Evolutionary conservation across 805 yeast species (phyloP).

Genomic region (Wilhelminamyces savonicus): DNA sequence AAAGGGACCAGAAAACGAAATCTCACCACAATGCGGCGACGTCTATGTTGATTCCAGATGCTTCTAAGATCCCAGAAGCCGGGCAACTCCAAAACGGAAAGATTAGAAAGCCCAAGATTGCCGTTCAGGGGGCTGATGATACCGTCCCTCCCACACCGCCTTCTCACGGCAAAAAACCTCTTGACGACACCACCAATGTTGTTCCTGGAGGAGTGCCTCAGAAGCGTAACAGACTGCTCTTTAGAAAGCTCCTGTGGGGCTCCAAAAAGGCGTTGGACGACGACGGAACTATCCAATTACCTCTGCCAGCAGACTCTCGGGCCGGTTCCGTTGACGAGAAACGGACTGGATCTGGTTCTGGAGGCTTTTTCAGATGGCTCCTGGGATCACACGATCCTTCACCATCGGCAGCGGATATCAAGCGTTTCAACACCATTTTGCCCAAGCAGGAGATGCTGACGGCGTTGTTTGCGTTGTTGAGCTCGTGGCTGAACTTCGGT

Average conservation of each 20-base stretch:
- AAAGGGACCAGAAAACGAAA: slow-evolving; percentile 9
- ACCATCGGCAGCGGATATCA: slow-evolving; percentile 20
- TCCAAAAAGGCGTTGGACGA: slow-evolving; percentile 32
- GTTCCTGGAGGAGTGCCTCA: slow-evolving; percentile 6
- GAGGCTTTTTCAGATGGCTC: slow-evolving; percentile 32
- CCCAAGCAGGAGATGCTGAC: slow-evolving; percentile 53
- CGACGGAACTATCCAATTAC: slow-evolving; percentile 15
- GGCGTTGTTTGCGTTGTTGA: slow-evolving; percentile 56
- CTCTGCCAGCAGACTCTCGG: slow-evolving; percentile 30
- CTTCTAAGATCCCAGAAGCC: no score
- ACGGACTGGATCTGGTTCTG: slow-evolving; percentile 8
- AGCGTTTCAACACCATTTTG: slow-evolving; percentile 32
- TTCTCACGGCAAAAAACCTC: slow-evolving; percentile 17
- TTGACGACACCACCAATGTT: slow-evolving; percentile 28
- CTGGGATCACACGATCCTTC: slow-evolving; percentile 23
- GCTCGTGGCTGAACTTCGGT: slow-evolving; percentile 69
- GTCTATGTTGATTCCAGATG: slow-evolving; percentile 27
- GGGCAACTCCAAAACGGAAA: no score
- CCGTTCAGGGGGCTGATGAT: slow-evolving; percentile 1
- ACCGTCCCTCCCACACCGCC: slow-evolving; percentile 15
- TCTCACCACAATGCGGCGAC: slow-evolving; percentile 30
- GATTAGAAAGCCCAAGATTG: no score
- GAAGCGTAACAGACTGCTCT: slow-evolving; percentile 33
- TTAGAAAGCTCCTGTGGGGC: slow-evolving; percentile 49
- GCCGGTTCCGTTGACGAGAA: slow-evolving; percentile 20